Conservation (phyloP, 768 basidiomycete genomes). For the Coprinopsis strossmayeri region DNA sequence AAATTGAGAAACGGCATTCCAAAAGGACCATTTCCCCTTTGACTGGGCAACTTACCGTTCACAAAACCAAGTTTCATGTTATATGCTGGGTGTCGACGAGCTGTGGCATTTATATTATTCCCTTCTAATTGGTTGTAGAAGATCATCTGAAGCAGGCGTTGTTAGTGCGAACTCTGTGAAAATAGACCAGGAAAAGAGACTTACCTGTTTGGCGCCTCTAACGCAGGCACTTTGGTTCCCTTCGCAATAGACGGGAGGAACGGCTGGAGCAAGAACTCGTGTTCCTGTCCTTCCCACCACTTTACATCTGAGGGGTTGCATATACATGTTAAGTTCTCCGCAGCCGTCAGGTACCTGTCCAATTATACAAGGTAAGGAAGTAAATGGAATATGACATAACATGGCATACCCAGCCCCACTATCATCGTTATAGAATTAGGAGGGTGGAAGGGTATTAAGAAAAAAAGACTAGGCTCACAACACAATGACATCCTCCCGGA, state of each 20-base stretch:
- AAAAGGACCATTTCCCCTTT: no score
- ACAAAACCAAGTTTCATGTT: conserved; percentile 29
- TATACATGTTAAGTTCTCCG: conserved; percentile 41
- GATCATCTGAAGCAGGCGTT: conserved; percentile 24
- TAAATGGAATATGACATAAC: background rate
- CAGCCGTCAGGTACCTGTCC: conserved; percentile 19
- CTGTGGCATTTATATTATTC: conserved; percentile 34
- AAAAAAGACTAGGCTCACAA: conserved; percentile 21
- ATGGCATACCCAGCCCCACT: conserved; percentile 42
- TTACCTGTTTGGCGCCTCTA: conserved; percentile 32
- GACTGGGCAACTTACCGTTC: conserved; percentile 17
- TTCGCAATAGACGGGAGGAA: conserved; percentile 37
- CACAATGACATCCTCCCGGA: conserved; percentile 34
- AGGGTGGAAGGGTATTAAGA: background rate
- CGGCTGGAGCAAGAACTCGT: conserved; percentile 22
- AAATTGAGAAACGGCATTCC: background rate
- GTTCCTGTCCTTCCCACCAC: conserved; percentile 24
- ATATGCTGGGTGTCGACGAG: conserved; percentile 30
- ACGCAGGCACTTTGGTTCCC: conserved; percentile 26
- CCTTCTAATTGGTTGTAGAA: conserved; percentile 37
- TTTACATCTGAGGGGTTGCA: conserved; percentile 33
- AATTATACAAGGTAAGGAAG: background rate
- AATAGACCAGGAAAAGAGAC: background rate
- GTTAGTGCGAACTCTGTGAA: background rate
- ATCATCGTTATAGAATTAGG: background rate